Base-by-base conservation (phyloP, 2,329 filamentous ascomycete species). In the Paracamarosporium sp. region DNA sequence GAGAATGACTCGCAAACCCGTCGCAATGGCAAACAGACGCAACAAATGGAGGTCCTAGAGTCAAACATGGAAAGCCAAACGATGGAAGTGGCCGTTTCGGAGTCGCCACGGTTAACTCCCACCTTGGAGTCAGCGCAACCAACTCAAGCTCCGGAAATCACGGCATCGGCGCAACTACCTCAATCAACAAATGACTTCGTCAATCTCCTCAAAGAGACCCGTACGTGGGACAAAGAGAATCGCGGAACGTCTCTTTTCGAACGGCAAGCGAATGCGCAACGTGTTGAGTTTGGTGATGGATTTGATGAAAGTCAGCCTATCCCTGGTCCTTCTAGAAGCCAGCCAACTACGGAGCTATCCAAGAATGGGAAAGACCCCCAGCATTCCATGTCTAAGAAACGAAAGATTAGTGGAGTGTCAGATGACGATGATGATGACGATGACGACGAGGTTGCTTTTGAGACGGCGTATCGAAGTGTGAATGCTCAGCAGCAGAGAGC, bases 371-470 rank as follows among this genome's bases (percentile, higher is more conserved):
- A 71, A 53, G 62, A 75, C 64, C 65, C 69, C 52, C 56, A 65
- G 22, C 62, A 63, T 6, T 56, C 63, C 15, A 63, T 59, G n/a
- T 55, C 74, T 53, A 61, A 65, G 60, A 70, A 71, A 57, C 59
- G 68, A 47, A 43, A 50, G 28, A 12, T 24, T 13, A 44, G 38
- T 15, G 55, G 57, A 2, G 60, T 67, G 7, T 63, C 60, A 2
- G 76, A 73, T 8, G 70, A 76, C 3, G 79, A 81, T 8, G 78
- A 80, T 8, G 78, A 80, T 8, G 47, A 50, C 33, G 78, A 80
- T 43, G 78, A 80, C 9, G 78, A 80, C 9, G 47, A 50, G 24
- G 78, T 80, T 43, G 81, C 74, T 1, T 84, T 83, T 56, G 77
- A 82, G 36, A 69, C 68, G 2, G 73, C 78, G 48, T 66, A 66